Conservation (phyloP, 805 yeast genomes). For the Myxozyma monticola region DNA sequence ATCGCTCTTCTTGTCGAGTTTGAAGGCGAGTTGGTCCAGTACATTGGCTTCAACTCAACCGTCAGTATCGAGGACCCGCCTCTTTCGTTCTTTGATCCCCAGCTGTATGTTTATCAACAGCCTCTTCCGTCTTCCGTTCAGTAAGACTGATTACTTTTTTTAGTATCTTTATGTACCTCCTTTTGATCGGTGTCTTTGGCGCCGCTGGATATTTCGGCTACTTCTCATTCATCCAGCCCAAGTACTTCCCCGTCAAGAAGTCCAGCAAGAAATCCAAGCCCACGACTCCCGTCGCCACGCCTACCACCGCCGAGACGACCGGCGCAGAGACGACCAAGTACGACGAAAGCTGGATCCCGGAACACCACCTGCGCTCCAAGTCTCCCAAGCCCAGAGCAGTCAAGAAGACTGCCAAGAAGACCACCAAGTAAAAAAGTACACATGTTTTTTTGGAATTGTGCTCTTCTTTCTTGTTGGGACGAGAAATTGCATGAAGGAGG, state of each 20-base stretch:
- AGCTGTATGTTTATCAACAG: conserved; percentile 35
- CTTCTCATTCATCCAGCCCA: conserved; percentile 17
- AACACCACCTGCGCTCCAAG: conserved; percentile 41
- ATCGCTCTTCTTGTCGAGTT: conserved; percentile 25
- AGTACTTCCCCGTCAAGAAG: conserved; percentile 23
- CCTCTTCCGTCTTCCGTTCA: neutral
- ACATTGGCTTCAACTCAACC: conserved; percentile 24
- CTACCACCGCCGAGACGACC: conserved; percentile 19
- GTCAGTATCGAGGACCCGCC: conserved; percentile 62
- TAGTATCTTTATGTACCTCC: conserved; percentile 23
- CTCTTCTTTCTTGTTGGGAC: neutral
- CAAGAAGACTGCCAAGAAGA: conserved; percentile 33
- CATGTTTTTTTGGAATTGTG: neutral
- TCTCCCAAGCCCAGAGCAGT: conserved; percentile 33
- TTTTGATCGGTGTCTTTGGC: conserved; percentile 18
- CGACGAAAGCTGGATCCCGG: conserved; percentile 49
- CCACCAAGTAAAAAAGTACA: conserved; percentile 4
- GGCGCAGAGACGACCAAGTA: conserved; percentile 37
- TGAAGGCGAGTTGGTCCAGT: conserved; percentile 28
- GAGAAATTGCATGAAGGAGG: neutral
- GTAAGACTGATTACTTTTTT: neutral
- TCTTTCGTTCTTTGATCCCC: conserved; percentile 71
- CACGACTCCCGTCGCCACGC: conserved; percentile 16
- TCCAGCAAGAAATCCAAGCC: conserved; percentile 22
- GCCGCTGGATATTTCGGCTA: conserved; percentile 25